These are phyloP conservation scores for Wallacemonas rigidus DNA, from an alignment of 208 protist species.

Conservation along the genomic window DNA sequence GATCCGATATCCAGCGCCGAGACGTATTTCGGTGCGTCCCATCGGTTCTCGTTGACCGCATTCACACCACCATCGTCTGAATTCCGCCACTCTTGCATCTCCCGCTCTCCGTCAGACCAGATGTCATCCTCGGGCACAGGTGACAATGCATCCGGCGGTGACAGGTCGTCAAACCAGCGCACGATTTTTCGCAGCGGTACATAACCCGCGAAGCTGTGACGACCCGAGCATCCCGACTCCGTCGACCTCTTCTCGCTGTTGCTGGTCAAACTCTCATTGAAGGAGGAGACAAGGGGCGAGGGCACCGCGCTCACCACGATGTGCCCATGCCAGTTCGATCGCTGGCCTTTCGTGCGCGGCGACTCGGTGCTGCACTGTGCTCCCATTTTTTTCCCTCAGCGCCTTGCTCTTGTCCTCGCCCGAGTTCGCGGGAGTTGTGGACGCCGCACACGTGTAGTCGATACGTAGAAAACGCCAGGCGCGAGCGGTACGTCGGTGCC, in stretches of 20 bases:
- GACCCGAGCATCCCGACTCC: constrained; percentile 19
- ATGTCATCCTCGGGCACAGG: constrained; percentile 39
- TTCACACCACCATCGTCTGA: constrained; percentile 32
- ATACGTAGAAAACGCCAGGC: no score
- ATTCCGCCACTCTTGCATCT: constrained; percentile 37
- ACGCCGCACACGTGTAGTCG: no score
- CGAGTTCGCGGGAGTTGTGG: neutral
- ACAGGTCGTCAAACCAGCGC: constrained; percentile 31
- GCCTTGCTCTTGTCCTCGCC: neutral
- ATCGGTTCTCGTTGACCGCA: constrained; percentile 16
- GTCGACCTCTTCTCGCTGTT: constrained; percentile 6
- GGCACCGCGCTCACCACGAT: constrained; percentile 23
- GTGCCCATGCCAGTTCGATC: constrained; percentile 6
- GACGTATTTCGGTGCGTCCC: constrained; percentile 49
- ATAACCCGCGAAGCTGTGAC: constrained; percentile 28
- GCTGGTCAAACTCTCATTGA: constrained; percentile 13
- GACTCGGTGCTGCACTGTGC: constrained; percentile 30
- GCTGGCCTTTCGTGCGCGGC: constrained; percentile 21
- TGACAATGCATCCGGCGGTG: constrained; percentile 15
- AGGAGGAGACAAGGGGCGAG: constrained; percentile 42
- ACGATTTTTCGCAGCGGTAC: constrained; percentile 36
- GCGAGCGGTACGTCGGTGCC: no score
- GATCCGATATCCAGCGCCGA: constrained; percentile 39
- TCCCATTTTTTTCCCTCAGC: constrained; percentile 22
- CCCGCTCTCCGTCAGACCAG: constrained; percentile 42